A percentile compares a stretch with the other conserved stretches of the same genome.
These are phyloP conservation scores for Trypanosoma lewisi DNA, from an alignment of 208 protist genomes.

Conservation along the genomic window DNA sequence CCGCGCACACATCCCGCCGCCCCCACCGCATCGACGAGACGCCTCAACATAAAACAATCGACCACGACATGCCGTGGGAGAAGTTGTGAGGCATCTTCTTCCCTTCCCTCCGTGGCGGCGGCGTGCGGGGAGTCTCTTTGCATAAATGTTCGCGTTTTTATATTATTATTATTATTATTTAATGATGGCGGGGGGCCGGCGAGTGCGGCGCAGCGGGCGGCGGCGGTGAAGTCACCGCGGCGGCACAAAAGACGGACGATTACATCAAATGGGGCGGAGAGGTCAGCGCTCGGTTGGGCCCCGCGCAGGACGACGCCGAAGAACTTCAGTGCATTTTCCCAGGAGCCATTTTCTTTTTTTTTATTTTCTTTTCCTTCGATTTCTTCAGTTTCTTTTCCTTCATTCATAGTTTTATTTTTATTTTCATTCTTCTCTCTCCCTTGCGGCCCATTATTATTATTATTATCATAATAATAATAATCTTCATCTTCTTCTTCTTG, in stretches of 20 bases:
- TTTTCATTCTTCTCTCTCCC: no score
- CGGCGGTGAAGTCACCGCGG: constrained; percentile 1
- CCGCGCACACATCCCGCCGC: background rate
- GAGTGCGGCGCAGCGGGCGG: constrained; percentile 3
- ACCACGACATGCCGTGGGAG: constrained; percentile 20
- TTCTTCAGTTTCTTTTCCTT: no score
- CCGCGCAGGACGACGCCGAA: constrained; percentile 18
- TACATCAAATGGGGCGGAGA: constrained; percentile 21
- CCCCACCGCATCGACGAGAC: constrained; percentile 7
- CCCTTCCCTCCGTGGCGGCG: no score
- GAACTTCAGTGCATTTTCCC: constrained; percentile 17
- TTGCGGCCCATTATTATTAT: no score
- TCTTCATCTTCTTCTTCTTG: background rate
- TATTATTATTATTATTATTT: constrained; percentile 8
- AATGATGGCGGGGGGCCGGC: background rate
- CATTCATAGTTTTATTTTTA: no score
- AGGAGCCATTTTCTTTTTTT: constrained; percentile 1
- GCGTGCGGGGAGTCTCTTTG: no score
- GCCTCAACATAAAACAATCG: constrained; percentile 23
- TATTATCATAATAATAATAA: constrained; percentile 5
- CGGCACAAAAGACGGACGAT: constrained; percentile 11
- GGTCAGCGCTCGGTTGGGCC: constrained; percentile 19
- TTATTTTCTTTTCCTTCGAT: background rate
- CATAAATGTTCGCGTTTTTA: no score
- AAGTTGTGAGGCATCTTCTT: constrained; percentile 1